Percentiles rank a stretch among this genome's conserved stretches.
Evolutionary conservation across 2,329 filamentous ascomycete genomes (phyloP).

Genomic region (Hyphodiscus sp.): DNA sequence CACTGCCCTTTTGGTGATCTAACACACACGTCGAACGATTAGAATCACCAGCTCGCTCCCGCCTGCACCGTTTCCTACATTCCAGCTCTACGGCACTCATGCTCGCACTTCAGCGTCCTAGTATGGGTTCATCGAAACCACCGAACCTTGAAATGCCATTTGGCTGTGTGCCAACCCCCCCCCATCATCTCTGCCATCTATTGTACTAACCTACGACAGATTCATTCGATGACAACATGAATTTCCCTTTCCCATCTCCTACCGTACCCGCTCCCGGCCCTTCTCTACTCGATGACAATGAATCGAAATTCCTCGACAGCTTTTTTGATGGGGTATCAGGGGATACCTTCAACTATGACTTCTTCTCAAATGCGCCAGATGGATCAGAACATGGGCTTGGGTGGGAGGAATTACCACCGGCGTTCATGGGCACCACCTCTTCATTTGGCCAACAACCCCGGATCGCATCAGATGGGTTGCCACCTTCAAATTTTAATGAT

Average conservation of each 20-base stretch:
- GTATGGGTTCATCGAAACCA: conserved; percentile 54
- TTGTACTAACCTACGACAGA: conserved; percentile 31
- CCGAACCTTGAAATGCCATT: conserved; percentile 53
- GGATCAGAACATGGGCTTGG: conserved; percentile 42
- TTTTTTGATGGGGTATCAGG: conserved; percentile 52
- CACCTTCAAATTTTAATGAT: conserved; percentile 15
- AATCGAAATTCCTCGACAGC: conserved; percentile 49
- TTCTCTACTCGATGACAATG: conserved; percentile 57
- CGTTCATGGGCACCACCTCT: conserved; percentile 59
- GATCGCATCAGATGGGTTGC: conserved; percentile 12
- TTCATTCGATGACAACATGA: conserved; percentile 37
- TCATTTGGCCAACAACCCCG: conserved; percentile 47
- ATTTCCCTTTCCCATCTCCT: conserved; percentile 43
- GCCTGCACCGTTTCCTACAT: not conserved
- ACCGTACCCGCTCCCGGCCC: conserved; percentile 59
- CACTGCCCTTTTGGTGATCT: conserved; percentile 8
- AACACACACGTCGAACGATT: not conserved
- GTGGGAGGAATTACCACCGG: conserved; percentile 55
- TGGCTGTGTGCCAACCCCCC: conserved; percentile 51
- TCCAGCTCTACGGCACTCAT: conserved; percentile 39
- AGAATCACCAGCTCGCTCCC: not conserved
- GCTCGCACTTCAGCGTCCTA: conserved; percentile 49
- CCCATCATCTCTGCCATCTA: conserved; percentile 2
- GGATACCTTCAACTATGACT: conserved; percentile 42
- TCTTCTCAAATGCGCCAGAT: conserved; percentile 39